Conservation (phyloP, 2,329 filamentous ascomycete species). For the Tolypocladium capitatum region DNA sequence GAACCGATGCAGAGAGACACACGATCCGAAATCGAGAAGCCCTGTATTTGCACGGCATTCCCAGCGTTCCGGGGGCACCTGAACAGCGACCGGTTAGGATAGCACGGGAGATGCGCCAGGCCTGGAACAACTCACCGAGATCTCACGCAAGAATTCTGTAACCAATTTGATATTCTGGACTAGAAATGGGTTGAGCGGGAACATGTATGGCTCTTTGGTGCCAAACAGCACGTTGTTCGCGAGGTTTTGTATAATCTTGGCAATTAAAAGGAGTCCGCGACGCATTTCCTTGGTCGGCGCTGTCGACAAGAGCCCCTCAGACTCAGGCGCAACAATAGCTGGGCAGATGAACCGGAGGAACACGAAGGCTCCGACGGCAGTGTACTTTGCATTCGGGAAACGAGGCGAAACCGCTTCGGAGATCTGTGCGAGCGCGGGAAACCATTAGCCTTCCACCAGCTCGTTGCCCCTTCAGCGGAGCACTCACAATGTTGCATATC, state of each 20-base stretch:
- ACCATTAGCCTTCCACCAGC: neutral
- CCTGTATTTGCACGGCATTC: conserved; percentile 30
- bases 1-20: conserved; percentile 54
- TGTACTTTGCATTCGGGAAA: conserved; percentile 59
- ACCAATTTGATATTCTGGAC: conserved; percentile 56
- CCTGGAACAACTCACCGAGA: conserved; percentile 38
- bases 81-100: neutral
- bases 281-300: conserved; percentile 56
- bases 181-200: conserved; percentile 54
- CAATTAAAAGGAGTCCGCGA: conserved; percentile 53
- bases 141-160: conserved; percentile 53
- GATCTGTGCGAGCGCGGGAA: conserved; percentile 26
- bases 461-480: neutral
- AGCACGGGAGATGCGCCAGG: neutral
- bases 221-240: conserved; percentile 62
- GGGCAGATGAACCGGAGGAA: conserved; percentile 62
- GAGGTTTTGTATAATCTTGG: conserved; percentile 58
- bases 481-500: conserved; percentile 51
- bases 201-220: conserved; percentile 62
- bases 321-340: conserved; percentile 57
- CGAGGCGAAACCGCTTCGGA: conserved; percentile 47
- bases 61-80: conserved; percentile 34
- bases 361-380: conserved; percentile 57
- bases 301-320: conserved; percentile 48
- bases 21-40: conserved; percentile 57